Evolutionary conservation across 805 yeast genomes (phyloP).

Genomic region (Wickerhamomyces ciferrii): DNA sequence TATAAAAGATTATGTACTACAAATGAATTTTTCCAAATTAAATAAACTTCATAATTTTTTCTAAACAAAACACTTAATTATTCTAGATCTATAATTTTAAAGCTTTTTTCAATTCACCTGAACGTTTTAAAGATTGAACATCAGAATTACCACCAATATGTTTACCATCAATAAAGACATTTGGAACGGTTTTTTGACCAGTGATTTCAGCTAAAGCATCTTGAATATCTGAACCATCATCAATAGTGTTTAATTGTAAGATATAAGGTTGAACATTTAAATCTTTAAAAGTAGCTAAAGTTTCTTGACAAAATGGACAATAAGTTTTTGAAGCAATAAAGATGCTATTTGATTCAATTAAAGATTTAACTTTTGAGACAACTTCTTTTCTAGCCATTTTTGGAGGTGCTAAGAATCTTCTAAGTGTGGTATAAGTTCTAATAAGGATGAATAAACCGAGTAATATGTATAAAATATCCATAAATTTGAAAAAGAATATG

Average conservation of each 20-base stretch:
- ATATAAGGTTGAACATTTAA: constrained; percentile 40
- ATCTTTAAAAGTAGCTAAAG: constrained; percentile 33
- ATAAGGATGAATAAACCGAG: neutral
- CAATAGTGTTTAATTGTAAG: constrained; percentile 41
- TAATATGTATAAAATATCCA: constrained; percentile 1
- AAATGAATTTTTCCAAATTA: too few relatives aligned
- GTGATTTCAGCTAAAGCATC: constrained; percentile 70
- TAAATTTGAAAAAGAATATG: neutral
- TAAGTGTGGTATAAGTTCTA: neutral
- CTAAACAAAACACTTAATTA: too few relatives aligned
- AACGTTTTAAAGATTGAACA: constrained; percentile 62
- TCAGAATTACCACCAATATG: constrained; percentile 96
- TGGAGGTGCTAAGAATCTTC: constrained; percentile 3
- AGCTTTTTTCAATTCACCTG: constrained; percentile 49
- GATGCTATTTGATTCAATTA: constrained; percentile 61
- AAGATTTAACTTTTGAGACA: constrained; percentile 49
- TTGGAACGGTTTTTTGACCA: constrained; percentile 93
- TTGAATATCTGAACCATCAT: constrained; percentile 81
- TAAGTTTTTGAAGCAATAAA: constrained; percentile 80
- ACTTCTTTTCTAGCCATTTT: constrained; percentile 57
- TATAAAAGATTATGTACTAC: too few relatives aligned
- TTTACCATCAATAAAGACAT: constrained; percentile 82
- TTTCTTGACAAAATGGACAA: constrained; percentile 59
- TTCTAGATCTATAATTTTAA: constrained; percentile 26
- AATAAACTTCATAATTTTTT: too few relatives aligned